phyloP scores from a whole-genome alignment of 1,284 basidiomycete genomes.

The Sporisorium sorghi region DNA sequence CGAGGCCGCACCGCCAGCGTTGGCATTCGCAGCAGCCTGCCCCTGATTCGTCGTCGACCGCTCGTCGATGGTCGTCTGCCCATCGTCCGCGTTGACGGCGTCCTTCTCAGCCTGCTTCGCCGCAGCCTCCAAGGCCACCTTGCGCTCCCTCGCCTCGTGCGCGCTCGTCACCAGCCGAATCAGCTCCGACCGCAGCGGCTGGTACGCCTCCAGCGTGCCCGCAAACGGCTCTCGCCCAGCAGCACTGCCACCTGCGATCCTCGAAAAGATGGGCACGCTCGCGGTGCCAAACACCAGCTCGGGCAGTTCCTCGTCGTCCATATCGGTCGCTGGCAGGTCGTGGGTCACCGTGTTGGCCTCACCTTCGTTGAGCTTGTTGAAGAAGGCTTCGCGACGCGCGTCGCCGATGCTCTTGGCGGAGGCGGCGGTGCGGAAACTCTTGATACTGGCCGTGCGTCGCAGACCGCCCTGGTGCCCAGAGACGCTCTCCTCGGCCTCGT shows the following conservation, averaged over 20 bases:
- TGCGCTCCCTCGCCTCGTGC: slow-evolving; percentile 44
- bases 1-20: slow-evolving; percentile 7
- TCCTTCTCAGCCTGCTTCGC: slow-evolving; percentile 47
- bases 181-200: slow-evolving; percentile 45
- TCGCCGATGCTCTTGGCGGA: slow-evolving; percentile 54
- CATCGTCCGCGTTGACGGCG: slow-evolving; percentile 39
- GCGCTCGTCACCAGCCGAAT: slow-evolving; percentile 29
- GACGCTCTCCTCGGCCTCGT: slow-evolving; percentile 49
- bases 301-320: slow-evolving; percentile 61
- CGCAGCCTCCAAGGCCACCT: slow-evolving; percentile 34
- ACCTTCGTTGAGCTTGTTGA: slow-evolving; percentile 44
- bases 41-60: slow-evolving; percentile 35
- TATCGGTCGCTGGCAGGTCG: slow-evolving; percentile 15
- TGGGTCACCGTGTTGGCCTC: slow-evolving; percentile 21
- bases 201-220: slow-evolving; percentile 32
- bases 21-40: not conserved
- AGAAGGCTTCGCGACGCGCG: slow-evolving; percentile 59
- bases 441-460: slow-evolving; percentile 53
- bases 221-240: slow-evolving; percentile 24
- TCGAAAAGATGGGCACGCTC: slow-evolving; percentile 60
- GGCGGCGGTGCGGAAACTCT: slow-evolving; percentile 53
- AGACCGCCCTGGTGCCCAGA: slow-evolving; percentile 24
- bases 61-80: slow-evolving; percentile 48
- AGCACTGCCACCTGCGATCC: slow-evolving; percentile 10
- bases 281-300: slow-evolving; percentile 65